These are phyloP conservation scores for Fusarium circinatum DNA, from an alignment of 2,329 filamentous ascomycete genomes.

Conservation along the genomic window DNA sequence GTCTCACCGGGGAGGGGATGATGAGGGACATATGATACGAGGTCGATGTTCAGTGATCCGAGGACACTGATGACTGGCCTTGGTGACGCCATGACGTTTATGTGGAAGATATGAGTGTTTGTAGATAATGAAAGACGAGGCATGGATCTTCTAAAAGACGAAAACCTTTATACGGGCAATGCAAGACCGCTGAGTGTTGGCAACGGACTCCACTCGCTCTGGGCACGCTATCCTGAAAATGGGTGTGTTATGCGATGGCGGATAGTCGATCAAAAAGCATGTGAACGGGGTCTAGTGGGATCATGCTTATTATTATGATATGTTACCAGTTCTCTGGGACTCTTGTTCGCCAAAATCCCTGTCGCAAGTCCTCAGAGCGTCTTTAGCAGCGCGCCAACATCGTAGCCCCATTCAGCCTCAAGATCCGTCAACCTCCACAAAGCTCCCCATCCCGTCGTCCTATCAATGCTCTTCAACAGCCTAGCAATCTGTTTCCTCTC, in stretches of 20 bases:
- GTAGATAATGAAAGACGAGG: neutral
- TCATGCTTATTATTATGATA: neutral
- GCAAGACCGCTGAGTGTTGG: neutral
- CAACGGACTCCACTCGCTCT: neutral
- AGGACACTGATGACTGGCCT: conserved; percentile 75
- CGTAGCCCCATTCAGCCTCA: conserved; percentile 51
- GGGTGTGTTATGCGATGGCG: conserved; percentile 18
- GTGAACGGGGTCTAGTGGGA: neutral
- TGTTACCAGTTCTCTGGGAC: neutral
- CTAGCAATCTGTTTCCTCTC: conserved; percentile 50
- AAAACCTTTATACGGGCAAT: neutral
- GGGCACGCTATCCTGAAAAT: conserved; percentile 9
- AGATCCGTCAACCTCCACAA: conserved; percentile 61
- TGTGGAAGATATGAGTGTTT: neutral
- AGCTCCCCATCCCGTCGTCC: conserved; percentile 60
- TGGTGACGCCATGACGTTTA: neutral
- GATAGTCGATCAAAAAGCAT: neutral
- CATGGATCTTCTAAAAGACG: too few relatives aligned
- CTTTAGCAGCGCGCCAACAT: conserved; percentile 29
- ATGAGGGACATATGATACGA: conserved; percentile 89
- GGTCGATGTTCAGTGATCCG: conserved; percentile 93
- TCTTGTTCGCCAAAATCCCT: neutral
- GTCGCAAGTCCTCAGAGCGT: neutral
- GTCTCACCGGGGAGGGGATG: conserved; percentile 89
- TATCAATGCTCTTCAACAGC: conserved; percentile 57